Conservation (phyloP, 2,329 filamentous ascomycete genomes). For the Calonectria naviculata region DNA sequence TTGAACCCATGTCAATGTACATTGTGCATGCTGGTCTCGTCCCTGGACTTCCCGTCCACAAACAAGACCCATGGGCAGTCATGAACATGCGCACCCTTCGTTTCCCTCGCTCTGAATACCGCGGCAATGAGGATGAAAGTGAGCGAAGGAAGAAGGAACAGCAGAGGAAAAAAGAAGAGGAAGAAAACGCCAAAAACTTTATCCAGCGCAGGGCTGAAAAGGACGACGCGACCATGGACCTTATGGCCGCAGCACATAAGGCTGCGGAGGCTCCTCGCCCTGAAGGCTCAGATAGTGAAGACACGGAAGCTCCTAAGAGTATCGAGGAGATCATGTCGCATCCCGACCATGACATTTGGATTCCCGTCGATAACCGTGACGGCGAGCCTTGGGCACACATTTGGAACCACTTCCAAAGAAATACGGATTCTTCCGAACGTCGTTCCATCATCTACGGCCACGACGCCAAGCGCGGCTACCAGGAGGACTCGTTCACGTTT, state of each 20-base stretch:
- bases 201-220: neutral
- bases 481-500: slow-evolving; percentile 74
- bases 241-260: neutral
- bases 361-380: slow-evolving; percentile 55
- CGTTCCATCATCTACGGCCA: slow-evolving; percentile 89
- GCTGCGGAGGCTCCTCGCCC: neutral
- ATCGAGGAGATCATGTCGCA: slow-evolving; percentile 24
- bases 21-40: slow-evolving; percentile 90
- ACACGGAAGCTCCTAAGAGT: neutral
- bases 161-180: slow-evolving; percentile 8
- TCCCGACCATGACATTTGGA: slow-evolving; percentile 45
- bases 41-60: slow-evolving; percentile 75
- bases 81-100: slow-evolving; percentile 94
- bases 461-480: slow-evolving; percentile 78
- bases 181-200: neutral
- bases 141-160: slow-evolving; percentile 37
- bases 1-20: slow-evolving; percentile 73
- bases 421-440: slow-evolving; percentile 46
- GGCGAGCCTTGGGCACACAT: slow-evolving; percentile 76
- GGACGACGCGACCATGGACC: neutral
- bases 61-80: slow-evolving; percentile 80
- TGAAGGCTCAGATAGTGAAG: neutral
- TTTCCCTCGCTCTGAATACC: slow-evolving; percentile 55
- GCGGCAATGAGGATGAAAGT: slow-evolving; percentile 46
- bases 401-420: slow-evolving; percentile 65